Conservation (phyloP, 2,329 filamentous ascomycete species). For the Chrysoporthe austroafricana region DNA sequence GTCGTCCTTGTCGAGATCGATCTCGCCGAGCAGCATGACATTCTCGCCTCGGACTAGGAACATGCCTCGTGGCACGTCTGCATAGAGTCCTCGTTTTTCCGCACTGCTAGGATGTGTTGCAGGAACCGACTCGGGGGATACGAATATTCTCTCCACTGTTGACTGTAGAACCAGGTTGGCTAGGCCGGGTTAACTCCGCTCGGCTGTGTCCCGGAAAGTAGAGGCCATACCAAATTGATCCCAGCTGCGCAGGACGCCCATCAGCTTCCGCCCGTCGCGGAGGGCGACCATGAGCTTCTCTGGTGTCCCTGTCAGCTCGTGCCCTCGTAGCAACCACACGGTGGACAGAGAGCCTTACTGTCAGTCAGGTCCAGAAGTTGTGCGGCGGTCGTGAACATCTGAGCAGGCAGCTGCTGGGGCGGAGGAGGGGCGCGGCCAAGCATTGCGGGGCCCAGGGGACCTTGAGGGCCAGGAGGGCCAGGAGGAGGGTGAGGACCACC, state of each 20-base stretch:
- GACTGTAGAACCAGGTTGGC: slow-evolving; percentile 88
- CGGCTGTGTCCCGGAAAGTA: not conserved
- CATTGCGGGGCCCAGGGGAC: slow-evolving; percentile 32
- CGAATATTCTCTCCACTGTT: slow-evolving; percentile 87
- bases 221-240: slow-evolving; percentile 85
- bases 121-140: slow-evolving; percentile 50
- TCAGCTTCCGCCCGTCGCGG: slow-evolving; percentile 90
- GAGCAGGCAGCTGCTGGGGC: slow-evolving; percentile 65
- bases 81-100: slow-evolving; percentile 64
- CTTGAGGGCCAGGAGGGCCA: slow-evolving; percentile 31
- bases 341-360: slow-evolving; percentile 64
- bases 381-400: slow-evolving; percentile 98
- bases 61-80: slow-evolving; percentile 82
- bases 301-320: slow-evolving; percentile 42
- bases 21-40: slow-evolving; percentile 92
- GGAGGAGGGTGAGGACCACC: slow-evolving; percentile 33
- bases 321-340: slow-evolving; percentile 1
- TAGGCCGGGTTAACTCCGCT: slow-evolving; percentile 33
- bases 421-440: slow-evolving; percentile 34
- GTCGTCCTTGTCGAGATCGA: slow-evolving; percentile 96
- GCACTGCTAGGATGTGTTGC: slow-evolving; percentile 40
- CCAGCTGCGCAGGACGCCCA: slow-evolving; percentile 92
- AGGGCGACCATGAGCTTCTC: slow-evolving; percentile 94
- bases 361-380: slow-evolving; percentile 96
- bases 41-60: slow-evolving; percentile 96